A percentile compares a stretch with the other conserved stretches of the same genome.
Evolutionary conservation across 176 grass and related monocot species (phyloP).

Genomic region (Rhynchospora breviuscula): DNA sequence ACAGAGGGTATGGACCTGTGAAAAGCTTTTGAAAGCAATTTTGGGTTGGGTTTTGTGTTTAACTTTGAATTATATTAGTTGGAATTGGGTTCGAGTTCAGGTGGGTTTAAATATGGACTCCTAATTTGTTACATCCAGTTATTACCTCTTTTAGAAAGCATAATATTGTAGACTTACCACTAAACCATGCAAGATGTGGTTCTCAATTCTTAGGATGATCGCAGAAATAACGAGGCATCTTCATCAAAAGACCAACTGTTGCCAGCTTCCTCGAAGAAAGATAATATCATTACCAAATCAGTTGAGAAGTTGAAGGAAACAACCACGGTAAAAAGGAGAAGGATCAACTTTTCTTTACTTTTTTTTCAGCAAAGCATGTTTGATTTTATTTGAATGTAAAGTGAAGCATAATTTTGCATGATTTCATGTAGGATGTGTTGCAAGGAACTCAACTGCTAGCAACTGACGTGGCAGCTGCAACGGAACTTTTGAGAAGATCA

Average conservation of each 20-base stretch:
- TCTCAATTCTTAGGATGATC: conserved; percentile 43
- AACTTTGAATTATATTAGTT: not conserved
- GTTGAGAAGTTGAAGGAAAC: conserved; percentile 89
- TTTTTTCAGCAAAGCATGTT: conserved; percentile 14
- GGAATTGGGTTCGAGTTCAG: not conserved
- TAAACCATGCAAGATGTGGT: conserved; percentile 4
- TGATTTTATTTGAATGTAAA: conserved; percentile 1
- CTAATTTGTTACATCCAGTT: not conserved
- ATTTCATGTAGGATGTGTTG: conserved; percentile 66
- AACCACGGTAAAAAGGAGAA: conserved; percentile 47
- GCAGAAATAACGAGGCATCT: conserved; percentile 31
- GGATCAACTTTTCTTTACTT: conserved; percentile 15
- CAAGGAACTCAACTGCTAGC: conserved; percentile 94
- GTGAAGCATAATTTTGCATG: conserved; percentile 12
- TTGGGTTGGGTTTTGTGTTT: not conserved
- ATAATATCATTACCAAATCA: conserved; percentile 81
- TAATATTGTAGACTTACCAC: conserved; percentile 3
- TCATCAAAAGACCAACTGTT: conserved; percentile 16
- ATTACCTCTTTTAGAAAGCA: not conserved
- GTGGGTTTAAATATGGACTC: not conserved
- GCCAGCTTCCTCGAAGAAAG: conserved; percentile 44
- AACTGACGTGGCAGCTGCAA: conserved; percentile 80
- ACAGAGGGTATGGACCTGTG: not conserved
- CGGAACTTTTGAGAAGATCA: conserved; percentile 74
- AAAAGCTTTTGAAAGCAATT: not conserved